Evolutionary conservation across 2,329 filamentous ascomycete genomes (phyloP), one percentile per base, ranked within the genome.

Genomic region (Ascomycota sp.): DNA sequence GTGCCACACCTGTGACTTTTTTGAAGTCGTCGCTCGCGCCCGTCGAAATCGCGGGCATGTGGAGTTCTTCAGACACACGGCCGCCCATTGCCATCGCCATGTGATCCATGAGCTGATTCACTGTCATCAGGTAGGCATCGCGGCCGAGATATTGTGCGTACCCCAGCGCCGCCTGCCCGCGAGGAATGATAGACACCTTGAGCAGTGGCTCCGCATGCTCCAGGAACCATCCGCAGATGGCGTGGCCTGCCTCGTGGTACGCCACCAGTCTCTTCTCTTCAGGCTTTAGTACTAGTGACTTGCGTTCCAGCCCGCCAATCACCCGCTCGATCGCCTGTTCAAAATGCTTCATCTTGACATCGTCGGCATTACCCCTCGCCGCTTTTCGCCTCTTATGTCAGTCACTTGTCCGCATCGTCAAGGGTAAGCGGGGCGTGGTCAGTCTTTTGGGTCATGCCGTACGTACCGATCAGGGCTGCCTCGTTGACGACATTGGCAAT

Each of bases 51-150:
- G 83, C 92, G 27, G 89, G 76, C 57, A 98, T 98, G 58, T 98
- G 86, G 7, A 98, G 61, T 56, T 98, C 89, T 58, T 98, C 89
- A 13, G 78, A 89, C 21, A 98, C 79, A 42, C 89, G 82, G 2
- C 89, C 89, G 44, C 84, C 89, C 36, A 98, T 74, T 2, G 86
- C 93, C 89, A 98, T 98, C 41, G 89, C 89, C 89, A 98, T 98
- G 44, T 89, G 83, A 54, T 98, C 89, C 81, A 95, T 92, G 30
- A 98, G 66, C 58, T 98, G 89, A 51, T 84, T 76, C 41, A 81
- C 76, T 49, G 77, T 92, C 84, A 98, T 89, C 41, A 98, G 68
- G 54, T 95, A 95, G 7, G 81, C 82, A 50, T 98, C 89, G 16
- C 76, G 67, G 1, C 89, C 89, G n/a, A 98, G 68, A 53, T 95